Conservation (phyloP, 352 stramenopile species). For the Phytophthora macrochlamydospora region DNA sequence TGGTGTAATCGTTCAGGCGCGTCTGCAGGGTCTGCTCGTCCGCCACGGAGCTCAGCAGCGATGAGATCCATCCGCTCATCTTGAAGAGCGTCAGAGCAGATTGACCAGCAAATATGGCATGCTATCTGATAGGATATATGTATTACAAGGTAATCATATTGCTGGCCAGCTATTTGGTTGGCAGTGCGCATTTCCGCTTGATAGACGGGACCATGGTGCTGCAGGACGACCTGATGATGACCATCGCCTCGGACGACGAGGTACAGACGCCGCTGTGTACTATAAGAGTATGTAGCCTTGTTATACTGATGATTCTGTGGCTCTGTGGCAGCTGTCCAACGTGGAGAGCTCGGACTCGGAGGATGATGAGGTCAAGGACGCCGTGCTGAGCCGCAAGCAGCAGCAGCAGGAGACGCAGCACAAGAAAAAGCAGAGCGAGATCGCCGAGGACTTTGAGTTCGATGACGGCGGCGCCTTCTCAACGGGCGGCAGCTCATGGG, state of each 20-base stretch:
- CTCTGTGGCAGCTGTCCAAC: constrained; percentile 46
- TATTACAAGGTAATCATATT: no score
- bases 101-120: no score
- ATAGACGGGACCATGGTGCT: constrained; percentile 26
- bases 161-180: background rate
- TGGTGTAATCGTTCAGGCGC: no score
- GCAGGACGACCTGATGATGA: constrained; percentile 86
- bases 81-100: no score
- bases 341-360: constrained; percentile 83
- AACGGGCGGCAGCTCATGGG: constrained; percentile 74
- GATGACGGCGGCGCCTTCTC: constrained; percentile 67
- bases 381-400: constrained; percentile 77
- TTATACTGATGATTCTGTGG: background rate
- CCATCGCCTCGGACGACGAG: constrained; percentile 88
- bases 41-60: no score
- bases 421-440: constrained; percentile 56
- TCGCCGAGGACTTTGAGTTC: constrained; percentile 89
- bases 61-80: no score
- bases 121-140: no score
- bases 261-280: constrained; percentile 11
- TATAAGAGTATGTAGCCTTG: no score
- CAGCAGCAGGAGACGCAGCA: constrained; percentile 40
- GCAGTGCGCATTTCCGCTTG: background rate
- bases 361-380: constrained; percentile 55
- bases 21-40: no score